These are phyloP conservation scores for Penicillium ochrochloron DNA, from an alignment of 495 filamentous ascomycete genomes.

Conservation along the genomic window DNA sequence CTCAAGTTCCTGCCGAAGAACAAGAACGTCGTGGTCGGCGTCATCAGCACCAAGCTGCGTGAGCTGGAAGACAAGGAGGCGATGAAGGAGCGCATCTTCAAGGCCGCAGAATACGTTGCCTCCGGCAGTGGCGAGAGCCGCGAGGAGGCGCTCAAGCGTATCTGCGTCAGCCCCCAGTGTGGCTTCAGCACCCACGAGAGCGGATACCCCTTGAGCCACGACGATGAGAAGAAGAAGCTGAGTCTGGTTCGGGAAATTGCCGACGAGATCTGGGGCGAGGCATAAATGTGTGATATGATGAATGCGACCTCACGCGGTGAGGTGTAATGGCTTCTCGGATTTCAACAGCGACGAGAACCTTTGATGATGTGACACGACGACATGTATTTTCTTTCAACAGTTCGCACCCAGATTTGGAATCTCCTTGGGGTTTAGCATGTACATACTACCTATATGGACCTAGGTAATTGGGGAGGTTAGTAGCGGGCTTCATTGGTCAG, in stretches of 20 bases:
- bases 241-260: slow-evolving; percentile 52
- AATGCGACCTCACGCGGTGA: not conserved
- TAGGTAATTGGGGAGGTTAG: not conserved
- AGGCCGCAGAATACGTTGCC: slow-evolving; percentile 64
- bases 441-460: slow-evolving; percentile 9
- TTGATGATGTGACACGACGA: slow-evolving; percentile 21
- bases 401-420: slow-evolving; percentile 3
- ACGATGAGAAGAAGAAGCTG: slow-evolving; percentile 62
- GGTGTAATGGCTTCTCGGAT: slow-evolving; percentile 18
- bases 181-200: slow-evolving; percentile 69
- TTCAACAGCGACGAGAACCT: slow-evolving; percentile 28
- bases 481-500: not conserved
- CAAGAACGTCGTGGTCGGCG: slow-evolving; percentile 69
- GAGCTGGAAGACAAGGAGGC: slow-evolving; percentile 65
- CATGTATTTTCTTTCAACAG: slow-evolving; percentile 19
- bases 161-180: slow-evolving; percentile 70
- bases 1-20: slow-evolving; percentile 62
- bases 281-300: slow-evolving; percentile 12
- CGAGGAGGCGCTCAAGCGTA: slow-evolving; percentile 58
- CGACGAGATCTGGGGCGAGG: slow-evolving; percentile 51
- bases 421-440: slow-evolving; percentile 6
- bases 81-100: slow-evolving; percentile 59
- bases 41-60: slow-evolving; percentile 68
- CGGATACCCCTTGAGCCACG: slow-evolving; percentile 63
- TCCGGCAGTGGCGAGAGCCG: slow-evolving; percentile 46